Base-by-base conservation (phyloP, 2,329 filamentous ascomycete species). In the Onygenales sp. region DNA sequence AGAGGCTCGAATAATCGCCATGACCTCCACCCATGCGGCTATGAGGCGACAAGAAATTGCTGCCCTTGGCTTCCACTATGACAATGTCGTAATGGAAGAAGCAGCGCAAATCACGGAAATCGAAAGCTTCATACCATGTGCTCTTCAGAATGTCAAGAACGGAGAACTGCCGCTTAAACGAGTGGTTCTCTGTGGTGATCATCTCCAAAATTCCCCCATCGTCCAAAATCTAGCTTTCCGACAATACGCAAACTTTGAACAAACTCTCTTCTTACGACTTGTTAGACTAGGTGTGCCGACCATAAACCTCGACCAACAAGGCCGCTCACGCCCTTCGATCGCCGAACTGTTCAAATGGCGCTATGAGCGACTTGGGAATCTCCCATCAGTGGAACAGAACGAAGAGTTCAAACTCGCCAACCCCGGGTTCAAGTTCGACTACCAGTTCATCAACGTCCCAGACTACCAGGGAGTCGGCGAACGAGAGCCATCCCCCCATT, bases 71-170 rank as follows among this genome's bases (percentile, higher is more conserved):
- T 98, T 98, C 72, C 89, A 89, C 61, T 98, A 98, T 64, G 91
- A 97, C 74, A 98, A 95, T 59, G 87, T 98, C 10, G 80, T 98
- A 51, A 96, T 98, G 87, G 93, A 98, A 74, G 93, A 98, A 77
- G 92, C 93, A 5, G 93, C 93, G 10, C 93, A 98, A 66, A 92
- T 98, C 65, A 98, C 92, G 0, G 93, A 98, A 69, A 87, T 96
- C 45, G 93, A 98, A 67, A 95, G 89, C 59, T 97, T 98, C 71
- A 89, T 98, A 58, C 93, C 93, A 0, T 77, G 95, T 51, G 87
- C 91, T n/a, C 79, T 98, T 70, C 94, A 98, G 66, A 89, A 87
- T 58, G 82, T 86, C 17, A 81, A 82, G 59, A 76, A 85, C 50
- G 86, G 86, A 36, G 79, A 89, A 63, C 79, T 88, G 60, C 82